phyloP scores from a whole-genome alignment of 202 grass and related monocot genomes.

The Carex arenaria region DNA sequence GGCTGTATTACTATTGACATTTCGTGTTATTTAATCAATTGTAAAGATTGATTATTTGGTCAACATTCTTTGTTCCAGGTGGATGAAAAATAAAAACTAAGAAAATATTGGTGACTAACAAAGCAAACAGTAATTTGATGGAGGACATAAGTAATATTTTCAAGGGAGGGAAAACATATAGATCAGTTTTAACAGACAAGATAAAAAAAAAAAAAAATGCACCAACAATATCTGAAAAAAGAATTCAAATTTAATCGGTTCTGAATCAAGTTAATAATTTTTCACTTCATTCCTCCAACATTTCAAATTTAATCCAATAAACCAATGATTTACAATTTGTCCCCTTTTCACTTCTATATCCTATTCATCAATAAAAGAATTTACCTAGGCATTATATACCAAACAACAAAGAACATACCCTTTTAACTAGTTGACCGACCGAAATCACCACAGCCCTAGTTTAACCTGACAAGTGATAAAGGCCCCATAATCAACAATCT shows the following conservation, averaged over 20 bases:
- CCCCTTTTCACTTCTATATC: background rate
- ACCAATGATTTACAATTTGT: slow-evolving; percentile 16
- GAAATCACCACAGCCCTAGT: slow-evolving; percentile 11
- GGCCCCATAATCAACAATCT: slow-evolving; percentile 50
- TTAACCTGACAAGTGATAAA: slow-evolving; percentile 32
- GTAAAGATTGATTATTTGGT: background rate
- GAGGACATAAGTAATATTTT: background rate
- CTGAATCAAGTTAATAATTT: background rate
- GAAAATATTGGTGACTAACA: background rate
- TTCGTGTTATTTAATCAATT: background rate
- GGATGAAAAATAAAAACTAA: background rate
- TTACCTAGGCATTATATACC: slow-evolving; percentile 10
- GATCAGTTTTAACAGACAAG: background rate
- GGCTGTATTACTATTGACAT: background rate
- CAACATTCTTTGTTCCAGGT: background rate
- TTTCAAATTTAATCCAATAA: slow-evolving; percentile 18
- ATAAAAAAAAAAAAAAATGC: background rate
- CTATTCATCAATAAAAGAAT: slow-evolving; percentile 25
- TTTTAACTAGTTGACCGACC: slow-evolving; percentile 7
- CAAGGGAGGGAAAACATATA: background rate
- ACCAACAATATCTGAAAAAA: background rate
- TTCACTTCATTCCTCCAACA: slow-evolving; percentile 6
- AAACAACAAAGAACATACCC: background rate
- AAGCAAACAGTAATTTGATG: background rate
- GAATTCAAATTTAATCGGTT: background rate